phyloP scores from a whole-genome alignment of 176 grass and related monocot species.

The bread wheat (Triticum aestivum) region IWGSC_CS_RefSeq_v2.1 NC_057803.1:617287162-617287661 shows the following conservation, averaged over 20 bases:
- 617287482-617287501: conserved; percentile 44
- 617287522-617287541: conserved; percentile 37
- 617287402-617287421: conserved; percentile 37
- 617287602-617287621: conserved; percentile 48
- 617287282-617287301: conserved; percentile 52
- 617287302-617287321: conserved; percentile 56
- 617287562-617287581: conserved; percentile 45
- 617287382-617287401: conserved; percentile 67
- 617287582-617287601: conserved; percentile 56
- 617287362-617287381: conserved; percentile 39
- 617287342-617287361: conserved; percentile 46
- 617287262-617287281: conserved; percentile 57
- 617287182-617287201: conserved; percentile 43
- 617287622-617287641: conserved; percentile 39
- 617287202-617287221: conserved; percentile 41
- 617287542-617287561: conserved; percentile 28
- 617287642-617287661: conserved; percentile 55
- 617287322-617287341: conserved; percentile 40
- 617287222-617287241: conserved; percentile 70
- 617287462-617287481: conserved; percentile 59
- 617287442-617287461: conserved; percentile 67
- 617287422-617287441: conserved; percentile 71
- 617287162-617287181: conserved; percentile 21
- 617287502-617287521: conserved; percentile 48
- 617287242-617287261: conserved; percentile 50